A percentile compares a stretch with the other conserved stretches of the same genome.
phyloP scores from a whole-genome alignment of 495 filamentous ascomycete species.

The Neurospora sp. region DNA sequence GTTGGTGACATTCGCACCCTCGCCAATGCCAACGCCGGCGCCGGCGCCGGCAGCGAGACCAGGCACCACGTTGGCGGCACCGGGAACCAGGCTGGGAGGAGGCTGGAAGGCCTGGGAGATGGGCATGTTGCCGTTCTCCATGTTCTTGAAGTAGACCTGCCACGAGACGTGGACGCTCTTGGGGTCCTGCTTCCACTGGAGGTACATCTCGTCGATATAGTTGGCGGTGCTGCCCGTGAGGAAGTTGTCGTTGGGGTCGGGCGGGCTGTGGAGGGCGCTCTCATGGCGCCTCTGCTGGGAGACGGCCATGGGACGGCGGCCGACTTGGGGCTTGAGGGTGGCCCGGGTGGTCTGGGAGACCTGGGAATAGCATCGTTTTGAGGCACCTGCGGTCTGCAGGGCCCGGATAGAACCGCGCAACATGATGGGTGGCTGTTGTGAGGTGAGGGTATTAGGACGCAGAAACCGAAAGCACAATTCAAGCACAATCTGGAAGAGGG shows the following conservation, averaged over 20 bases:
- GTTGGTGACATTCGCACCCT: constrained; percentile 80
- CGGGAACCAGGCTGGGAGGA: constrained; percentile 81
- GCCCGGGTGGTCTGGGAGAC: constrained; percentile 26
- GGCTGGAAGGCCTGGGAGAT: constrained; percentile 94
- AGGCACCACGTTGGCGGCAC: constrained; percentile 67
- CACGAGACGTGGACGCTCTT: constrained; percentile 93
- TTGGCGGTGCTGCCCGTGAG: constrained; percentile 90
- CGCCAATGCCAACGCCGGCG: constrained; percentile 51
- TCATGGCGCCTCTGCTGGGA: constrained; percentile 39
- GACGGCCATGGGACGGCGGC: constrained; percentile 42
- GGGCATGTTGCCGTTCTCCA: constrained; percentile 96
- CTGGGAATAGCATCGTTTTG: constrained; percentile 31
- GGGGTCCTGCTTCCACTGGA: constrained; percentile 91
- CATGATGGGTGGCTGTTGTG: constrained; percentile 35
- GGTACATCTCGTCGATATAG: constrained; percentile 99
- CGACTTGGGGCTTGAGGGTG: constrained; percentile 23
- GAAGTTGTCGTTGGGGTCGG: constrained; percentile 89
- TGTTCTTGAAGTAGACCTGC: constrained; percentile 99
- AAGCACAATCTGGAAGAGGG: not conserved
- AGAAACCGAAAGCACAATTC: not conserved
- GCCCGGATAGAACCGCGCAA: constrained; percentile 29
- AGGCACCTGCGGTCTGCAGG: constrained; percentile 21
- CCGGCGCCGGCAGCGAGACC: constrained; percentile 63
- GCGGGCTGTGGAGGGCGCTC: constrained; percentile 30
- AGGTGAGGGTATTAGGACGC: constrained; percentile 1